Conservation (phyloP, 805 yeast species). For the Hanseniaspora nectarophila region DNA sequence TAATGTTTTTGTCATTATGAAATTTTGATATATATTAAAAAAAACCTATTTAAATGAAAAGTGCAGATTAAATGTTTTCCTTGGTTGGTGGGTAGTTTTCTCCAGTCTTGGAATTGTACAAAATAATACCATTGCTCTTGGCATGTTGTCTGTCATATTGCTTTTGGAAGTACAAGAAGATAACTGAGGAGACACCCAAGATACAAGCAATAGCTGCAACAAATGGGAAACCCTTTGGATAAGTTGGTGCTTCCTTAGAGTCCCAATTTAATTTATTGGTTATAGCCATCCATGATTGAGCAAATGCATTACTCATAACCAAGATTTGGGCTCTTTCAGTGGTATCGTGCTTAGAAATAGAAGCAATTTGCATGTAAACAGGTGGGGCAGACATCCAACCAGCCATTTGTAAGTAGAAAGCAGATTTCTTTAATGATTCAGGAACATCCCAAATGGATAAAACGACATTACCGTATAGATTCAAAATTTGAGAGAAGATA, state of each 20-base stretch:
- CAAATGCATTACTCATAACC: conserved; percentile 40
- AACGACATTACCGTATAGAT: conserved; percentile 40
- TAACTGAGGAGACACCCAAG: conserved; percentile 22
- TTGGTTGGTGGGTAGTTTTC: conserved; percentile 17
- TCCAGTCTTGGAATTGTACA: conserved; percentile 22
- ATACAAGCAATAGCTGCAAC: conserved; percentile 30
- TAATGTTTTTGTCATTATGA: neutral
- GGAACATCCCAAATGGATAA: conserved; percentile 45
- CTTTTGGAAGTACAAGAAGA: conserved; percentile 29
- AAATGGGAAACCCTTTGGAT: conserved; percentile 41
- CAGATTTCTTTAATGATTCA: conserved; percentile 49
- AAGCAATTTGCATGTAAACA: conserved; percentile 47
- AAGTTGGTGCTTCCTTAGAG: conserved; percentile 46
- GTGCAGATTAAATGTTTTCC: conserved; percentile 9
- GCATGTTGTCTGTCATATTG: conserved; percentile 32
- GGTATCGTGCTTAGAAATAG: conserved; percentile 43
- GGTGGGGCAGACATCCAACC: conserved; percentile 55
- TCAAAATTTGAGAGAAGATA: conserved; percentile 40
- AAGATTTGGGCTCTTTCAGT: conserved; percentile 42
- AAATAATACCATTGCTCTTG: conserved; percentile 29
- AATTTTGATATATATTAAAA: neutral
- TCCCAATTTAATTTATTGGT: conserved; percentile 34
- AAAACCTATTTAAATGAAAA: neutral
- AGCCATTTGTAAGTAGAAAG: conserved; percentile 43
- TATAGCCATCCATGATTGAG: conserved; percentile 46